Evolutionary conservation across 805 yeast species (phyloP), one percentile per base, ranked within the genome.

Genomic region (Cyberlindnera galapagoensis): DNA sequence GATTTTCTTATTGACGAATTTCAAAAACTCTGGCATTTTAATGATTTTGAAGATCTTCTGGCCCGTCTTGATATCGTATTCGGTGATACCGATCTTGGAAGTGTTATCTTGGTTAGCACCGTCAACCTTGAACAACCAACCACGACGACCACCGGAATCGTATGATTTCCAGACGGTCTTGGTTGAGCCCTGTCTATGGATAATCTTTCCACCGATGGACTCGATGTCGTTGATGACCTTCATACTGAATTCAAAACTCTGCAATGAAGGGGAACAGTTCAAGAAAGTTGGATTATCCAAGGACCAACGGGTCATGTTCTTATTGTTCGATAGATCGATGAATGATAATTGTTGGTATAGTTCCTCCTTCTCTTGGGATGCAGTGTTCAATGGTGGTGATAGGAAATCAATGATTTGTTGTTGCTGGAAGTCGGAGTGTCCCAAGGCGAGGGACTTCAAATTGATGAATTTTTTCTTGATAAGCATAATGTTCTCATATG

Each of bases 321-420:
- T 69, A 49, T 78, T 75, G 17, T 80, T 80, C 9, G 83, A 67
- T 13, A 85, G 49, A 51, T 85, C 92, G 17, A 86, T 56, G 51
- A 70, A 78, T 36, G 65, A 67, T 35, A 85, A 51, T 24, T 55
- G 48, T 31, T 58, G 63, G 20, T 34, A 42, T 23, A 36, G 35
- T 13, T 28, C 38, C 6, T 28, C 36, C 4, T 34, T 35, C 8
- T 30, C 24, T n/a, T n/a, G n/a, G n/a, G n/a, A n/a, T n/a, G n/a
- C n/a, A 4, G 30, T 24, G 21, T 33, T 36, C 27, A 30, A 57
- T 25, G 58, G 54, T 12, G 54, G 52, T 18, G 36, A 29, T 20
- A 55, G 36, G 34, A 61, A 62, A 20, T 59, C 58, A 15, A 54
- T 50, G 10, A 63, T 33, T 24, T 51, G 50, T 10, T 56, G 44